phyloP scores from a whole-genome alignment of 2,329 filamentous ascomycete species.

The Claviceps sp. region DNA sequence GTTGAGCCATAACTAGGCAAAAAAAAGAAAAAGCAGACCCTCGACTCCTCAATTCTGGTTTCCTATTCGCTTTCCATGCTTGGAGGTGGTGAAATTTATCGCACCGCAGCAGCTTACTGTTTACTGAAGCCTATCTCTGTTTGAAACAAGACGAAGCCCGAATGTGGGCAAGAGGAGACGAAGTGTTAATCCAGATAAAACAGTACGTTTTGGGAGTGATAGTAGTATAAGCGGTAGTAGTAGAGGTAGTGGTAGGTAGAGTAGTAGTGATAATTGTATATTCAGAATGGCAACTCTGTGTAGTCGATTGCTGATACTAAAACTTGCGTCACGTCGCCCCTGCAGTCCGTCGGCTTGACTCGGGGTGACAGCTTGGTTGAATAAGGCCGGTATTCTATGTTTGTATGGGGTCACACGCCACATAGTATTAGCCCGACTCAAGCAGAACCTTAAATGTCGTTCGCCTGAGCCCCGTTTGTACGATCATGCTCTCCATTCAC shows the following conservation, averaged over 20 bases:
- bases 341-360: background rate
- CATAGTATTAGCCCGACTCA: background rate
- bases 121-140: background rate
- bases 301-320: background rate
- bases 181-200: background rate
- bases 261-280: slow-evolving; percentile 6
- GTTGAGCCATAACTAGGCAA: background rate
- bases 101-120: background rate
- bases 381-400: background rate
- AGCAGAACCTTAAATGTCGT: slow-evolving; percentile 15
- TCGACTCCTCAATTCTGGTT: background rate
- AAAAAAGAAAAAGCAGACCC: background rate
- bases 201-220: no score
- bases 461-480: slow-evolving; percentile 14
- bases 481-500: slow-evolving; percentile 20
- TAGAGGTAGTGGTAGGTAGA: background rate
- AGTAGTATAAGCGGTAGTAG: no score
- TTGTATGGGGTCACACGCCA: background rate
- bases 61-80: background rate
- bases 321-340: background rate
- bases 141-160: background rate
- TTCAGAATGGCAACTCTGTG: background rate
- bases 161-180: background rate
- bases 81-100: background rate
- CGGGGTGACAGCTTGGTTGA: background rate